Evolutionary conservation across 2,329 filamentous ascomycete species (phyloP), one percentile per base, ranked within the genome.

Genomic region (Verticillium nubilum): DNA sequence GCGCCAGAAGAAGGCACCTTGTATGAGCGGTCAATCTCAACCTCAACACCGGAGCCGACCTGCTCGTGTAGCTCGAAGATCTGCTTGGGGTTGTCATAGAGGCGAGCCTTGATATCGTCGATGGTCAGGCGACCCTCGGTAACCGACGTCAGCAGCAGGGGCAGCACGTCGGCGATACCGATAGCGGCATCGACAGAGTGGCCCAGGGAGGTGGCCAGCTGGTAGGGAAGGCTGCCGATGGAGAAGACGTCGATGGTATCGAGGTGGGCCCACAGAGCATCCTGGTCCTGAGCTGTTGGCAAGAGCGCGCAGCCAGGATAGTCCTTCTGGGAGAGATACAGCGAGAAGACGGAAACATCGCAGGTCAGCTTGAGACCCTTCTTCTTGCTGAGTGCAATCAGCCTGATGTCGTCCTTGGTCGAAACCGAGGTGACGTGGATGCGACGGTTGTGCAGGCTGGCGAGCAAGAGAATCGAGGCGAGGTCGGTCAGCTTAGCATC

Each of bases 11-110:
- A 71, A 55, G 83, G 74, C 59, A 88, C 77, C 4, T 83, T 78
- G 72, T 89, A 90, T 2, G 87, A 82, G 52, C 90, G 85, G 70
- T 91, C 89, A 66, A 92, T 80, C 74, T 92, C 90, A 25, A 91
- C 82, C 76, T 93, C 90, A 35, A 93, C 81, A 5, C 84, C 85
- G 37, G 88, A 87, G 60, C 86, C 86, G n/a, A 82, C 75, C 74
- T 93, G 90, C 66, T 93, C 90, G 65, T 93, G 90, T 56, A 93
- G 82, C 76, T 93, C 89, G 66, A 93, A 93, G 67, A 93, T 92
- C 70, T 84, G 83, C 77, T 89, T 90, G 2, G 90, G 90, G 70
- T 92, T 92, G 69, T 91, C 87, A 70, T 92, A 89, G 54, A 93
- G 80, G 50, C 88, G 85, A 59, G 76, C 70, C 69, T 85, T 88